Base-by-base conservation (phyloP, 305 asterid genomes). In the Salvia sclarea region DNA sequence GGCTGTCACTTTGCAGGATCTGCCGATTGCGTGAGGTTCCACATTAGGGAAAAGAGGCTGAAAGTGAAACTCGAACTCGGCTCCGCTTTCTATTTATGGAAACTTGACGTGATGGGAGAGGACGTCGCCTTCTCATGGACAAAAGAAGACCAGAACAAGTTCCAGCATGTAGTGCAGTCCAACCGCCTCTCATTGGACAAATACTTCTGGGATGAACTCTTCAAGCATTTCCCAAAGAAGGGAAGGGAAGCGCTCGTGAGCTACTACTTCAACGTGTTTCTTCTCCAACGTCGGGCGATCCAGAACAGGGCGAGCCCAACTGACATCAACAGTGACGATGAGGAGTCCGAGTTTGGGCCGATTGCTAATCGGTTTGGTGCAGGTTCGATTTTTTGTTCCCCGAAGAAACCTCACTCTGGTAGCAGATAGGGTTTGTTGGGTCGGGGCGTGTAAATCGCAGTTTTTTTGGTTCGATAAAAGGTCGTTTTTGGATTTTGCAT, bases 221-320 rank as follows among this genome's bases (percentile, higher is more conserved):
- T 86, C 68, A 84, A 76, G 79, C 14, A 21, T 28, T 89, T 94
- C 49, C 84, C 88, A 0, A 33, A 43, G 1, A 87, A 77, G 76
- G 78, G 82, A 35, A 83, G 88, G 68, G 88, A 79, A 69, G 77
- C 84, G 5, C 61, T 94, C 72, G 95, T 90, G 50, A 88, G 90
- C 80, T 93, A 90, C 74, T 91, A 91, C 77, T 94, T 78, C 77
- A 94, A 94, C 9, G 96, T 88, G 37, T 91, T 73, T 80, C 85
- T 91, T 67, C 85, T 89, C 48, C 74, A 73, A 54, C 83, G 88
- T 22, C 79, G 96, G 70, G 88, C 75, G 47, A 54, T 76, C 22
- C 97, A 94, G 81, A 94, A 85, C 66, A 71, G 99, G 85, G 62
- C 74, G 17, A 70, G 70, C 22, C 71, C 79, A 0, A 31, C 54